These are phyloP conservation scores for Beauveria bassiana DNA, from an alignment of 2,329 filamentous ascomycete genomes.

Conservation along the genomic window DNA sequence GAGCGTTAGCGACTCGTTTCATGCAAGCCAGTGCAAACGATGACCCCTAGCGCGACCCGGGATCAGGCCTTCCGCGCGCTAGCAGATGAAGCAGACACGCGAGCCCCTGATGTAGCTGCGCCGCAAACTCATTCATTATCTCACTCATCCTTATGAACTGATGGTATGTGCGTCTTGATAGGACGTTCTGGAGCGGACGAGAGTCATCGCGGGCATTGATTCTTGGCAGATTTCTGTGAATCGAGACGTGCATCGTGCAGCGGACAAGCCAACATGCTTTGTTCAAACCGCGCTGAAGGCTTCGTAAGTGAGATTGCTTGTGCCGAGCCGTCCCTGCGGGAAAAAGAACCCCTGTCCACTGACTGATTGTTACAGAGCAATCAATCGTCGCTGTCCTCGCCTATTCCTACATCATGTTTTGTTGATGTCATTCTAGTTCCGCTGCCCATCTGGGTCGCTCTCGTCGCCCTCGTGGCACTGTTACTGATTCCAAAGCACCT, in stretches of 20 bases:
- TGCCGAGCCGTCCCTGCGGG: too few relatives aligned
- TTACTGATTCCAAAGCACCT: neutral
- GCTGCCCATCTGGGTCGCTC: conserved; percentile 5
- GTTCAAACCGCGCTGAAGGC: conserved; percentile 3
- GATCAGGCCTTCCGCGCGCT: neutral
- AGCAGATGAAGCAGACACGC: neutral
- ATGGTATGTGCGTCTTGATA: too few relatives aligned
- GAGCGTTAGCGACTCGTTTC: neutral
- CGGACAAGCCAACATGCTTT: neutral
- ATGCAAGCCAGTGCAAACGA: neutral
- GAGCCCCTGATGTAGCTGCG: neutral
- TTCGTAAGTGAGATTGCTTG: conserved; percentile 1
- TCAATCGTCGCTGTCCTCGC: neutral
- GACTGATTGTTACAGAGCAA: neutral
- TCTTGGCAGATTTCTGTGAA: too few relatives aligned
- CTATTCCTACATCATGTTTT: conserved; percentile 8
- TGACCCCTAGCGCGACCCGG: neutral
- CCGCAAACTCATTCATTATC: neutral
- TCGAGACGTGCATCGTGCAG: neutral
- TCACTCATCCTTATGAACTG: neutral
- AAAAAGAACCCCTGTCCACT: neutral
- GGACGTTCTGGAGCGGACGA: too few relatives aligned
- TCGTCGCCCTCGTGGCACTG: neutral
- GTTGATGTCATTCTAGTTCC: conserved; percentile 8
- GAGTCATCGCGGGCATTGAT: neutral